These are phyloP conservation scores for Diaporthe citrichinensis DNA, from an alignment of 2,329 filamentous ascomycete genomes.

Conservation along the genomic window DNA sequence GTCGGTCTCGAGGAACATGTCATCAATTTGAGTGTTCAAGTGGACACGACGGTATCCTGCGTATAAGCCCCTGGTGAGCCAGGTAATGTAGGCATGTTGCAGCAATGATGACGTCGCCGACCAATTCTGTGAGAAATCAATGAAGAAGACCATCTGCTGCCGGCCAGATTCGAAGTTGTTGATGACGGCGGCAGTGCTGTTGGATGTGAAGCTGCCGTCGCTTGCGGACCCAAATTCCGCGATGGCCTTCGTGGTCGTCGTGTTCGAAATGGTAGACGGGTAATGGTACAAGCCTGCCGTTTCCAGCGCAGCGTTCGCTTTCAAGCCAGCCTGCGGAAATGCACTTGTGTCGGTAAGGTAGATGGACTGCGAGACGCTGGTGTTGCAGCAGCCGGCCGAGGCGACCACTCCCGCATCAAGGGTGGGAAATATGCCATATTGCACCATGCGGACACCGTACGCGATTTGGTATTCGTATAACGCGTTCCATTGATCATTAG, in stretches of 20 bases:
- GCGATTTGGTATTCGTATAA: constrained; percentile 20
- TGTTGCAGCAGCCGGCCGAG: constrained; percentile 18
- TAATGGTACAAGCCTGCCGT: constrained; percentile 14
- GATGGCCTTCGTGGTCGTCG: constrained; percentile 1
- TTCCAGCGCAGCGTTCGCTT: neutral
- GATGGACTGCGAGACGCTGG: constrained; percentile 1
- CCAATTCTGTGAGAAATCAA: constrained; percentile 16
- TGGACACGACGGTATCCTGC: constrained; percentile 24
- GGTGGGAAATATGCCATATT: constrained; percentile 26
- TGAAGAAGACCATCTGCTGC: constrained; percentile 31
- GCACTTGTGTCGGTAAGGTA: constrained; percentile 14
- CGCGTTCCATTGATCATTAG: constrained; percentile 14
- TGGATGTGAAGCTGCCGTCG: constrained; percentile 2
- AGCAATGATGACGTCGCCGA: constrained; percentile 24
- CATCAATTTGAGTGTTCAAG: constrained; percentile 26
- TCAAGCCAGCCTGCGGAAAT: constrained; percentile 16
- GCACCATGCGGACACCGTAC: constrained; percentile 22
- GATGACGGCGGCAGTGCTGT: constrained; percentile 20
- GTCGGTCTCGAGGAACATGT: constrained; percentile 28
- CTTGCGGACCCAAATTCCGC: constrained; percentile 10
- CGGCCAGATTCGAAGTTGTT: constrained; percentile 26
- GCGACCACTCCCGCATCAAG: constrained; percentile 13
- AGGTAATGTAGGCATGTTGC: constrained; percentile 21
- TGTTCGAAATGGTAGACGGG: constrained; percentile 22
- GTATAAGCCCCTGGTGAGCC: constrained; percentile 21